Evolutionary conservation across 1,139 yeast genomes (phyloP).

Genomic region (Debaryomycetaceae sp.): DNA sequence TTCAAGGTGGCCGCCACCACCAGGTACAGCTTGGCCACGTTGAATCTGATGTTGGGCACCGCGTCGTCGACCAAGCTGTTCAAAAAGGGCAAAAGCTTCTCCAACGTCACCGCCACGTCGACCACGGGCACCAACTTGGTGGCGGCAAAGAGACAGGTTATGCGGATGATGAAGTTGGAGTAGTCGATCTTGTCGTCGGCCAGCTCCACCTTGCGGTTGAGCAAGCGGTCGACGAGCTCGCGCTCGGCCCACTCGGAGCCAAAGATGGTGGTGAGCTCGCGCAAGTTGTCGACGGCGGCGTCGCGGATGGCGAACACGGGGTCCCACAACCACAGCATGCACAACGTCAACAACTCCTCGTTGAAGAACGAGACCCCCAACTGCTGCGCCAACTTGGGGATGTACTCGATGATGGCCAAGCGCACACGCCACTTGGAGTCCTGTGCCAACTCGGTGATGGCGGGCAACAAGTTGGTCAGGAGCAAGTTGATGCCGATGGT

Average conservation of each 20-base stretch:
- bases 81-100: slow-evolving; percentile 75
- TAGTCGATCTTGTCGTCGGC: slow-evolving; percentile 39
- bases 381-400: slow-evolving; percentile 94
- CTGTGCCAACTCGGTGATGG: slow-evolving; percentile 92
- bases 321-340: slow-evolving; percentile 98
- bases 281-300: slow-evolving; percentile 86
- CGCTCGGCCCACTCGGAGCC: slow-evolving; percentile 92
- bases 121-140: slow-evolving; percentile 73
- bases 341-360: slow-evolving; percentile 81
- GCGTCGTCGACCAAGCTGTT: slow-evolving; percentile 67
- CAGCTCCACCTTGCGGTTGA: slow-evolving; percentile 30
- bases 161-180: slow-evolving; percentile 79
- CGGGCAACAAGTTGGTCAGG: slow-evolving; percentile 87
- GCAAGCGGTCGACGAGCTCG: slow-evolving; percentile 75
- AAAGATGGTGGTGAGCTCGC: slow-evolving; percentile 75
- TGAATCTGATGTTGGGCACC: slow-evolving; percentile 93
- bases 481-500: slow-evolving; percentile 89
- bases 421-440: slow-evolving; percentile 98
- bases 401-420: slow-evolving; percentile 93
- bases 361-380: slow-evolving; percentile 91
- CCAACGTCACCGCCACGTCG: slow-evolving; percentile 52
- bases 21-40: slow-evolving; percentile 82
- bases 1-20: slow-evolving; percentile 52
- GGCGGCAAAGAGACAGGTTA: slow-evolving; percentile 86
- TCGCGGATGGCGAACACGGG: slow-evolving; percentile 94